Base-by-base conservation (phyloP, 2,329 filamentous ascomycete genomes). In the Macrophomina phaseolina region DNA sequence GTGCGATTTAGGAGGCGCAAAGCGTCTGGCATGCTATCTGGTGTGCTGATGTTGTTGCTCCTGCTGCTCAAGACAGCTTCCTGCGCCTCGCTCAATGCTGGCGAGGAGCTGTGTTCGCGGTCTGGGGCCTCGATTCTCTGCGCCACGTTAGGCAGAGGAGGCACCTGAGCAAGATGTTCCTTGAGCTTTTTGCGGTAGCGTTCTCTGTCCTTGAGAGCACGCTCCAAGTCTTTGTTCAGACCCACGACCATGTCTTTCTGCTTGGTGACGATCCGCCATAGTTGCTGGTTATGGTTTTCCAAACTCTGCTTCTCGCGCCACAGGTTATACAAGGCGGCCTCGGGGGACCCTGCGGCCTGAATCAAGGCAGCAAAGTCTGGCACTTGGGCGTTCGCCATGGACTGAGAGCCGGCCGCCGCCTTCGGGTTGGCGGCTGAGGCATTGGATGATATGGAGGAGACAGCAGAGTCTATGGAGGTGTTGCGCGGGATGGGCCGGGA, bases 261-360 rank as follows among this genome's bases (percentile, higher is more conserved):
- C 81, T 99, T 98, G 78, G 98, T 94, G 60, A 99, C 93, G 55
- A 99, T 82, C 61, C 93, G 90, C 95, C 95, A 99, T 73, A 99
- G 81, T 77, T 99, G 94, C 18, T 90, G 85, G 76, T 98, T 98
- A 75, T 98, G 95, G 71, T 92, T 90, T 5, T 92, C 88, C 65
- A 93, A 91, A 58, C 92, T 91, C 69, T 94, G 89, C 78, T 97
- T 98, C 76, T 99, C 95, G 76, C 92, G 96, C 70, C 97, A 81
- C 60, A 99, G 82, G 73, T 95, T 92, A 71, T 93, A 87, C 68
- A 99, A 92, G 5, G 96, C 91, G 5, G 91, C 92, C 76, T 99
- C 94, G 16, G 94, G 86, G 63, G 93, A 97, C 61, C 94, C 95
- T 32, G 94, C 94, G 38, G 93, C 88, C 73, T 90, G 87, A 70